phyloP scores from a whole-genome alignment of 208 protist genomes.

The Acanthamoeba rhysodes region DNA sequence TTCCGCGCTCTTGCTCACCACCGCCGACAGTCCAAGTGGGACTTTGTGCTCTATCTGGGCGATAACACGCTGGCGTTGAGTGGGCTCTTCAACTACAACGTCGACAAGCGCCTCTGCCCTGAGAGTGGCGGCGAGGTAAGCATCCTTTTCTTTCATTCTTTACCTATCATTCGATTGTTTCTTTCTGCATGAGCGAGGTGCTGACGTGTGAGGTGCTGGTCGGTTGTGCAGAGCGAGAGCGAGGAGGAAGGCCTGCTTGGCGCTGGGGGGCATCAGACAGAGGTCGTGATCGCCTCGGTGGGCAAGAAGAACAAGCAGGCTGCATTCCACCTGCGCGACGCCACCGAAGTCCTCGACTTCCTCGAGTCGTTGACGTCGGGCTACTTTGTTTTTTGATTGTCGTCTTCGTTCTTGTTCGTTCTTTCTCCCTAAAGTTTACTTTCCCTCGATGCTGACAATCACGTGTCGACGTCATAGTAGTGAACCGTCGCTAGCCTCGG shows the following conservation, averaged over 20 bases:
- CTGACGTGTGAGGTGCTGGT: background rate
- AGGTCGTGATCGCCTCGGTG: slow-evolving; percentile 68
- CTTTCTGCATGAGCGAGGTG: background rate
- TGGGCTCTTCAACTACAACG: slow-evolving; percentile 64
- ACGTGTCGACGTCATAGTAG: too few relatives aligned
- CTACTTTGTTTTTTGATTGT: slow-evolving; percentile 53
- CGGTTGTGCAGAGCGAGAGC: slow-evolving; percentile 34
- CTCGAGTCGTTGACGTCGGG: slow-evolving; percentile 65
- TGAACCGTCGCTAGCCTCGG: too few relatives aligned
- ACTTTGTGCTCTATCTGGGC: slow-evolving; percentile 59
- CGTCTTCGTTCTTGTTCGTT: background rate
- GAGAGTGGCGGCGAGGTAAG: slow-evolving; percentile 52
- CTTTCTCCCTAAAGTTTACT: background rate
- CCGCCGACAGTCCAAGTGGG: background rate
- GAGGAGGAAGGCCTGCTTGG: slow-evolving; percentile 24
- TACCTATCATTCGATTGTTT: background rate
- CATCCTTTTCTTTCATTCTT: background rate
- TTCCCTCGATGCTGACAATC: too few relatives aligned
- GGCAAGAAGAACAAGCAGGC: slow-evolving; percentile 73
- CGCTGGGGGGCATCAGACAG: slow-evolving; percentile 49
- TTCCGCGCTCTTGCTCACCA: background rate
- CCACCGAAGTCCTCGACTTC: slow-evolving; percentile 69
- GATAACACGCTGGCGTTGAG: slow-evolving; percentile 31
- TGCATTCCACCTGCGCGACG: slow-evolving; percentile 48
- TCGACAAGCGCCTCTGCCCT: slow-evolving; percentile 38